Evolutionary conservation across 2,329 filamentous ascomycete species (phyloP), one percentile per base, ranked within the genome.

Genomic region (Diaporthe velutina): DNA sequence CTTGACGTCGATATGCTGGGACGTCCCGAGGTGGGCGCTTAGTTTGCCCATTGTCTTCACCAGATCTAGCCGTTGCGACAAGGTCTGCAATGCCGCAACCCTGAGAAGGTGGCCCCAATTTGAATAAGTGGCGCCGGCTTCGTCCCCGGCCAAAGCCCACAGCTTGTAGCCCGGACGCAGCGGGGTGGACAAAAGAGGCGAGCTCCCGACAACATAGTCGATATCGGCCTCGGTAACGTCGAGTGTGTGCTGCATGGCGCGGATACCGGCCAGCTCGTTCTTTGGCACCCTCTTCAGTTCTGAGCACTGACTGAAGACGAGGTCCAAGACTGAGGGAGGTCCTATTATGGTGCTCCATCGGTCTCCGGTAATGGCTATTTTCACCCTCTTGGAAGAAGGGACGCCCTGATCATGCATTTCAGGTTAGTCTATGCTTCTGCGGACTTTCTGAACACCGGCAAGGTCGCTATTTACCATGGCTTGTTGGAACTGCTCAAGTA

Each of bases 321-420:
- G 42, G 6, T 67, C 61, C 61, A 67, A 50, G 42, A 67, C 61
- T 28, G 61, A 67, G 8, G 61, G 61, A n/a, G 61, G 61, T 15
- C 61, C 61, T 50, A 67, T 67, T 30, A 67, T 67, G 42, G 61
- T 67, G 61, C 61, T 67, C 61, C 61, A 67, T 35, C 61, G 61
- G 42, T 67, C 61, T 67, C 61, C 61, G 1, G 61, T 52, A 17
- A 67, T 67, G 17, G 61, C 61, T 35, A 67, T 67, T 28, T 67
- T 67, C 28, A 67, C 61, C 30, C 61, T 67, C 19, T 67, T 67
- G 28, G 61, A 67, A 33, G 42, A 67, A 35, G 61, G 61, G 28
- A 67, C 33, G 19, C 61, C 61, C 61, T 67, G n/a, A 4, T 67
- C 17, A 50, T 22, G 42, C 40, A n/a, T 35, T 1, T 35, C 61